A percentile compares a stretch with the other conserved stretches of the same genome.
Evolutionary conservation across 768 basidiomycete species (phyloP).

Genomic region (Collybia sordida): DNA sequence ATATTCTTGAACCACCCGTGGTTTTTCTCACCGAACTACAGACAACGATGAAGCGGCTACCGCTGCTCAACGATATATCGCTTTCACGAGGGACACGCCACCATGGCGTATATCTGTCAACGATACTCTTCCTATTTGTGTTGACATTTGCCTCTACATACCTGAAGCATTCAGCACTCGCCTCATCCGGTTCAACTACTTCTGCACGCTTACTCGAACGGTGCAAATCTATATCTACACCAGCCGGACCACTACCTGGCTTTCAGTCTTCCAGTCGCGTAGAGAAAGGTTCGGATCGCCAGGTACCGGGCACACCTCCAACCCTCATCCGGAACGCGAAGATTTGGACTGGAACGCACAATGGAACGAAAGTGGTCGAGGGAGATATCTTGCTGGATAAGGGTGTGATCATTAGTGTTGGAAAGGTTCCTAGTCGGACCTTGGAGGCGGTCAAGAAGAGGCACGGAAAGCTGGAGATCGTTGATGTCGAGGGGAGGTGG

Average conservation of each 20-base stretch:
- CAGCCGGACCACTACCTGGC: slow-evolving; percentile 11
- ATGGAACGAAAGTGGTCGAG: slow-evolving; percentile 55
- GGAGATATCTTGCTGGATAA: slow-evolving; percentile 63
- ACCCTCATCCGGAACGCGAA: slow-evolving; percentile 66
- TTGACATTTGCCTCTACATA: no score
- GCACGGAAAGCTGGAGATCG: slow-evolving; percentile 24
- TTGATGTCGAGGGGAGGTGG: slow-evolving; percentile 69
- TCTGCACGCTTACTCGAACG: neutral
- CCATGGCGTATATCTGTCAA: no score
- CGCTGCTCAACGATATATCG: no score
- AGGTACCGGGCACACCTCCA: slow-evolving; percentile 49
- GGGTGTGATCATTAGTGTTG: slow-evolving; percentile 62
- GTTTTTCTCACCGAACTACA: no score
- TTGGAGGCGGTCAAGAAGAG: slow-evolving; percentile 13
- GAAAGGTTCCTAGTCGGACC: slow-evolving; percentile 28
- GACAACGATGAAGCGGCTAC: no score
- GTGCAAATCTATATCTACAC: slow-evolving; percentile 10
- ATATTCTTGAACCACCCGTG: no score
- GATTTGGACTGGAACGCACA: slow-evolving; percentile 71
- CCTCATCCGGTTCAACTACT: no score
- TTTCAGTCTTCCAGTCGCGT: slow-evolving; percentile 7
- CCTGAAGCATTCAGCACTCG: no score
- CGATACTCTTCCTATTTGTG: no score
- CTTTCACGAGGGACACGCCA: no score
- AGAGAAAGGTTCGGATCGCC: slow-evolving; percentile 50